Percentiles rank a stretch among this genome's conserved stretches.
Evolutionary conservation across 257 asterid species (phyloP).

Genomic region (Ehretia macrophylla): DNA sequence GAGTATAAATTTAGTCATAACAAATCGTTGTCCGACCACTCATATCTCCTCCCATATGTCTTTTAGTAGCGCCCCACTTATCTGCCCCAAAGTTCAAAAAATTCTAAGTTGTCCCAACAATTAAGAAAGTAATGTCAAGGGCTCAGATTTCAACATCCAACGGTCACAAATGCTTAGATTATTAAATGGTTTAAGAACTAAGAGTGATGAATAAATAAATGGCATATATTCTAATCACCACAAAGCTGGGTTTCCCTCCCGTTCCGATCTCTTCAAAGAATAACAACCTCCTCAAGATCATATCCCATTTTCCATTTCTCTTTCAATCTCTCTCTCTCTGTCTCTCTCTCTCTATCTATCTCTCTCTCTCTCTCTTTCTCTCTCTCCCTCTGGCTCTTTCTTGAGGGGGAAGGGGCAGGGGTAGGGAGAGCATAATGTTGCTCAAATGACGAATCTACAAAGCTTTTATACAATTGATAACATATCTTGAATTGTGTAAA

Average conservation of each 20-base stretch:
- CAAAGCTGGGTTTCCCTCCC: constrained; percentile 27
- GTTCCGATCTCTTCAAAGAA: constrained; percentile 25
- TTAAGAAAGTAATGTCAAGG: too few relatives aligned
- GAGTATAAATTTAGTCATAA: too few relatives aligned
- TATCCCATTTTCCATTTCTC: constrained; percentile 22
- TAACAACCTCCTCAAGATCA: constrained; percentile 42
- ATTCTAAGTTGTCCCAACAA: too few relatives aligned
- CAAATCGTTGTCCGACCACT: too few relatives aligned
- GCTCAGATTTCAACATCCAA: too few relatives aligned
- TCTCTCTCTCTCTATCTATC: constrained; percentile 11
- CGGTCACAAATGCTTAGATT: too few relatives aligned
- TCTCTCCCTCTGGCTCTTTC: constrained; percentile 23
- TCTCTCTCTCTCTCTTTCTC: constrained; percentile 22
- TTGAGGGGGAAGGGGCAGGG: constrained; percentile 32
- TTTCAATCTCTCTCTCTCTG: constrained; percentile 7
- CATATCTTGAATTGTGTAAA: neutral
- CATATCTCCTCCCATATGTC: too few relatives aligned
- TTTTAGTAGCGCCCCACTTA: too few relatives aligned
- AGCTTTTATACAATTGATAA: constrained; percentile 2
- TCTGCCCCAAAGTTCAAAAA: too few relatives aligned
- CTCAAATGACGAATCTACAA: constrained; percentile 21
- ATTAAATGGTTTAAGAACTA: neutral
- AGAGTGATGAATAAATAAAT: constrained; percentile 30
- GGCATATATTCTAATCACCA: constrained; percentile 25
- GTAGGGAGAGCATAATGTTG: constrained; percentile 12